Conservation (phyloP, 768 basidiomycete species). For the Tubosaeta sp. region DNA sequence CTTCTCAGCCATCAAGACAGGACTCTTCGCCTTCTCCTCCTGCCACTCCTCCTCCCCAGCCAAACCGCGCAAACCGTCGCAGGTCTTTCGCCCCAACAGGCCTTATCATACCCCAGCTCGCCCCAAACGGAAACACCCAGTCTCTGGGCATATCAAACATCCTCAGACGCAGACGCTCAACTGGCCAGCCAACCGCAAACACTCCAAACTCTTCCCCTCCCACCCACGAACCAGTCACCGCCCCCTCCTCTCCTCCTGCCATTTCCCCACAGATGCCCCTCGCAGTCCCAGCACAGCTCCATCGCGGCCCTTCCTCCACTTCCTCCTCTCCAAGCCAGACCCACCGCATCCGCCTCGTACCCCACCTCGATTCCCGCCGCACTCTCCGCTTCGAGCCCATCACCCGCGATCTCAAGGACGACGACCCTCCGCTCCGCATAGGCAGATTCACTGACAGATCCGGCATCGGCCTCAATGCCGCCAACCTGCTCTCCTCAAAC, state of each 20-base stretch:
- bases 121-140: constrained; percentile 28
- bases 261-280: constrained; percentile 14
- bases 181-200: constrained; percentile 44
- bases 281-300: constrained; percentile 19
- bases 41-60: constrained; percentile 35
- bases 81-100: constrained; percentile 38
- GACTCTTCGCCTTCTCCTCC: constrained; percentile 43
- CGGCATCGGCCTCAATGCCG: constrained; percentile 58
- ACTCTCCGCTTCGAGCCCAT: constrained; percentile 92
- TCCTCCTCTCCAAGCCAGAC: constrained; percentile 25
- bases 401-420: constrained; percentile 72
- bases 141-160: constrained; percentile 54
- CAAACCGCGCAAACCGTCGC: constrained; percentile 32
- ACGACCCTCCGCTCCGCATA: constrained; percentile 72
- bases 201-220: constrained; percentile 5
- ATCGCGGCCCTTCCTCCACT: constrained; percentile 16
- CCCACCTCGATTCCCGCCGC: constrained; percentile 87
- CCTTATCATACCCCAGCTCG: constrained; percentile 33
- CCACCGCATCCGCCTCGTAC: constrained; percentile 89
- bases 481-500: constrained; percentile 66
- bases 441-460: constrained; percentile 92
- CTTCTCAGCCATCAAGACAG: constrained; percentile 41
- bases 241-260: constrained; percentile 12
- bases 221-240: constrained; percentile 1
- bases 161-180: constrained; percentile 64